These are phyloP conservation scores for Cryptococcus neoformans DNA, from an alignment of 1,284 basidiomycete genomes.

Conservation along the genomic window DNA sequence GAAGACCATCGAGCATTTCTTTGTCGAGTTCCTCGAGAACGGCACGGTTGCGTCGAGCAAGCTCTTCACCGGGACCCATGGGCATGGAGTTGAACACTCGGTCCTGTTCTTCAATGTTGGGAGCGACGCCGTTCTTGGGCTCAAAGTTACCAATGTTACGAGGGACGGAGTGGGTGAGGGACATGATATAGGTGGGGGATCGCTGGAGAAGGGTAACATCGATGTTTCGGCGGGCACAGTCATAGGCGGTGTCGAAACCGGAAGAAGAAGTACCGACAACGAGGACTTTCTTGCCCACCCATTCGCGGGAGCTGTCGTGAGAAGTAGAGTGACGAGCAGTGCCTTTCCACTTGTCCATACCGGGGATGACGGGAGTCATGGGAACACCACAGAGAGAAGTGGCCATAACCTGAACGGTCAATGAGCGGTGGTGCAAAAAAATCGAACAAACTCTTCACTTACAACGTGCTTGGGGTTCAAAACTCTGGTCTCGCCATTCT, in stretches of 20 bases:
- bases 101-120: conserved; percentile 51
- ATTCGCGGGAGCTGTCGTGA: conserved; percentile 54
- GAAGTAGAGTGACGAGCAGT: conserved; percentile 56
- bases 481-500: conserved; percentile 48
- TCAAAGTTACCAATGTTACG: conserved; percentile 34
- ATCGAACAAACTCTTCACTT: not conserved
- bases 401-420: conserved; percentile 23
- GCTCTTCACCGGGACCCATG: conserved; percentile 19
- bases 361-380: conserved; percentile 18
- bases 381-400: conserved; percentile 29
- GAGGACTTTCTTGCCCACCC: conserved; percentile 59
- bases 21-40: conserved; percentile 21
- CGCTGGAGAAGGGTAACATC: conserved; percentile 64
- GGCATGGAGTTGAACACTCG: conserved; percentile 53
- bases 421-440: not conserved
- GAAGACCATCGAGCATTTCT: conserved; percentile 56
- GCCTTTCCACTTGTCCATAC: conserved; percentile 55
- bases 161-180: conserved; percentile 50
- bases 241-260: conserved; percentile 52
- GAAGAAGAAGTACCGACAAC: conserved; percentile 63
- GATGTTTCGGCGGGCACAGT: conserved; percentile 53
- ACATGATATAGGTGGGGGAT: conserved; percentile 61
- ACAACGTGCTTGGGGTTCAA: conserved; percentile 51
- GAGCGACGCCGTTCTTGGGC: conserved; percentile 48
- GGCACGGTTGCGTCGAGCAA: conserved; percentile 14